Evolutionary conservation across 2,329 filamentous ascomycete genomes (phyloP), one percentile per base, ranked within the genome.

Genomic region (Botryotinia narcissicola): DNA sequence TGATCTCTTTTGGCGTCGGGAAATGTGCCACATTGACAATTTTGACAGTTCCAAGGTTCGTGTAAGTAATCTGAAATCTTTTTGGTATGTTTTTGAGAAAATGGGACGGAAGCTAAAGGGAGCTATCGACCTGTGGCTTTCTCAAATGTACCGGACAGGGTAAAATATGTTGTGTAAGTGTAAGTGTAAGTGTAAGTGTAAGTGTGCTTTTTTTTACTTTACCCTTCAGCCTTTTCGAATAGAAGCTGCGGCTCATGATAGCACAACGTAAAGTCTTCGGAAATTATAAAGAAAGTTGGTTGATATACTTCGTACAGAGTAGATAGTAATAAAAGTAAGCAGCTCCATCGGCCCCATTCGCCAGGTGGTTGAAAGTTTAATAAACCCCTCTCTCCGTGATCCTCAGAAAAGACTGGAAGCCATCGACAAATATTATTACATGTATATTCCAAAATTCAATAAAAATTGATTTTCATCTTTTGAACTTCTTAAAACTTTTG

Each of bases 171-270:
- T 29, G 64, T 67, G 64, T 40, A 40, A 40, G 37, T 37, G 37
- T 8, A 37, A 37, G n/a, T n/a, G n/a, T 37, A 37, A 37, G 35
- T 37, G 35, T 37, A 37, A 37, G 63, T 67, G 63, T 51, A 18
- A 51, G 25, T n/a, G 64, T 68, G 64, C 40, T 32, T 40, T 37
- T 42, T 32, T 40, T 37, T 42, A 42, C 40, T 42, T 42, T 42
- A 42, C 16, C 4, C 10, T 46, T 70, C 69, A 46, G 42, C 29
- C 35, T 71, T 46, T 46, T 63, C 10, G 35, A 71, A 42, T 29
- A 70, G 59, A 46, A 62, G 42, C 32, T 62, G 68, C 42, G 68
- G 57, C 68, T 63, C 54, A 48, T 57, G n/a, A 29, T 46, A 8
- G 57, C 54, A 63, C 51, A 32, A 20, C 12, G 42, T 63, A 63